phyloP scores from a whole-genome alignment of 2,329 filamentous ascomycete genomes.

The Chaetomiaceae sp. region DNA sequence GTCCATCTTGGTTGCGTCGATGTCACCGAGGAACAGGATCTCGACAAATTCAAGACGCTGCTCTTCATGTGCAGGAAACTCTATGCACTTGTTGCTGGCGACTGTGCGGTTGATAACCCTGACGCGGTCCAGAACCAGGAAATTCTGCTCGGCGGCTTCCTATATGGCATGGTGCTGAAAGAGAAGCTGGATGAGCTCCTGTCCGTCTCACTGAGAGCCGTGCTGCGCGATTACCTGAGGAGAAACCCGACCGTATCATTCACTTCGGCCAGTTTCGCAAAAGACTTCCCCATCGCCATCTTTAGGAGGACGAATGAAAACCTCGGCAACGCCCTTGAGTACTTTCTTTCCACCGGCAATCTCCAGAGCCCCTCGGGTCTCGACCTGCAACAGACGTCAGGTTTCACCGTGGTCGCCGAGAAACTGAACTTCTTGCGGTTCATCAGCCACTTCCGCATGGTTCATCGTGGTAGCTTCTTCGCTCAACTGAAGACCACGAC shows the following conservation, averaged over 20 bases:
- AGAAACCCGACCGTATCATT: slow-evolving; percentile 64
- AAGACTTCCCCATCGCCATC: slow-evolving; percentile 74
- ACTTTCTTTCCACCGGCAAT: slow-evolving; percentile 95
- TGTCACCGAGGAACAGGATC: slow-evolving; percentile 77
- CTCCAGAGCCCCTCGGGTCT: slow-evolving; percentile 85
- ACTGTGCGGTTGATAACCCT: slow-evolving; percentile 90
- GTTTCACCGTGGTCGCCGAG: slow-evolving; percentile 94
- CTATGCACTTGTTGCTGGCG: slow-evolving; percentile 86
- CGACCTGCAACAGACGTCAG: slow-evolving; percentile 89
- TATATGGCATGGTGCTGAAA: slow-evolving; percentile 94
- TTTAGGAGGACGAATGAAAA: slow-evolving; percentile 83
- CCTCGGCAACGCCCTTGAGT: slow-evolving; percentile 80
- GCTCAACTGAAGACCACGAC: slow-evolving; percentile 96
- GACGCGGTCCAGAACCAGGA: slow-evolving; percentile 97
- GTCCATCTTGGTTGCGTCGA: slow-evolving; percentile 85
- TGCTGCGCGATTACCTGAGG: slow-evolving; percentile 55
- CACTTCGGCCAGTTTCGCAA: slow-evolving; percentile 69
- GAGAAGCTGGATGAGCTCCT: slow-evolving; percentile 91
- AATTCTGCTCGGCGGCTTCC: slow-evolving; percentile 83
- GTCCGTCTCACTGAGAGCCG: slow-evolving; percentile 46
- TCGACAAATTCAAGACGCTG: slow-evolving; percentile 89
- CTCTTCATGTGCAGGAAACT: slow-evolving; percentile 96
- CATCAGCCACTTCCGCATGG: slow-evolving; percentile 98
- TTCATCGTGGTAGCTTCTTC: slow-evolving; percentile 98
- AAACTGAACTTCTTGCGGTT: slow-evolving; percentile 99